Conservation (phyloP, 75 land plant genomes). For the Sequoia sempervirens region DNA sequence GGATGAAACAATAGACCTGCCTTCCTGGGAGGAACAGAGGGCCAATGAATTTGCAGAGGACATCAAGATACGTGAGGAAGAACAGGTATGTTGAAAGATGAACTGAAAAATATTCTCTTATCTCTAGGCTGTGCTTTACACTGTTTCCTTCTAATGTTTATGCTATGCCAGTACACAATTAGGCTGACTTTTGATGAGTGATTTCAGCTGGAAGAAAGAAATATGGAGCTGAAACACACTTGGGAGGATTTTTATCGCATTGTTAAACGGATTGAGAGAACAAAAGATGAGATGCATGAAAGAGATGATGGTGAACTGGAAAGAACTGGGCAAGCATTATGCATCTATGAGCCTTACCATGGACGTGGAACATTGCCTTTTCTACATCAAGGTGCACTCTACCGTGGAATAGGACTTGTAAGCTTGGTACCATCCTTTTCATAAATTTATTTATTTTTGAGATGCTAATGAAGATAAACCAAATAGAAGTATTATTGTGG, state of each 20-base stretch:
- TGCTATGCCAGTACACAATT: not conserved
- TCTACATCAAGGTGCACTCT: constrained; percentile 65
- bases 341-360: constrained; percentile 88
- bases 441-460: not conserved
- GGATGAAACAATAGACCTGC: constrained; percentile 38
- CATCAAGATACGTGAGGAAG: constrained; percentile 57
- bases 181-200: not conserved
- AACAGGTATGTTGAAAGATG: constrained; percentile 46
- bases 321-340: constrained; percentile 86
- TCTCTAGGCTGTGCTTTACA: not conserved
- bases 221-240: constrained; percentile 54
- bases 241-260: constrained; percentile 91
- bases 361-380: constrained; percentile 92
- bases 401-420: constrained; percentile 90
- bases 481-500: not conserved
- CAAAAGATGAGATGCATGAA: constrained; percentile 79
- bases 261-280: constrained; percentile 74
- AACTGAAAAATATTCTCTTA: not conserved
- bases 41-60: constrained; percentile 30
- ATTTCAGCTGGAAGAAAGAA: constrained; percentile 78
- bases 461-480: not conserved
- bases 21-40: constrained; percentile 62
- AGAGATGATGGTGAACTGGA: constrained; percentile 91
- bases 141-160: not conserved
- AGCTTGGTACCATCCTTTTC: constrained; percentile 16